Evolutionary conservation across 2,329 filamentous ascomycete genomes (phyloP).

Genomic region (Onygenales sp.): DNA sequence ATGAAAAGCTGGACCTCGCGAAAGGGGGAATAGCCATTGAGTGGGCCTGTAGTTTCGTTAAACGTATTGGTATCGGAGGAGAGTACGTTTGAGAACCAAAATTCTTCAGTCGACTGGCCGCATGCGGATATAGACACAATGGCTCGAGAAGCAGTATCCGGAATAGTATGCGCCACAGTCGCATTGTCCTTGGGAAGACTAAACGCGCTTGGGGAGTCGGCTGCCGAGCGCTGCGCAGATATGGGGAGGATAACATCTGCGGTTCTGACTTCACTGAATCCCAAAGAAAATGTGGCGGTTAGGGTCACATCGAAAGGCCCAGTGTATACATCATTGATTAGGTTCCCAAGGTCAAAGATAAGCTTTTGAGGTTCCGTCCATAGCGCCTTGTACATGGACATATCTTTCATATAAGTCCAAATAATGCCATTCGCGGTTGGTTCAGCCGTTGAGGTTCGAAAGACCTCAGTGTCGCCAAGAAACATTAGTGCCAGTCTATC

Average conservation of each 20-base stretch:
- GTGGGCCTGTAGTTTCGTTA: slow-evolving; percentile 42
- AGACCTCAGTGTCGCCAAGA: slow-evolving; percentile 69
- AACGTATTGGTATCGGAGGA: slow-evolving; percentile 54
- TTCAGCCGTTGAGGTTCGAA: slow-evolving; percentile 73
- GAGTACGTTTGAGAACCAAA: slow-evolving; percentile 75
- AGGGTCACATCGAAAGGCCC: slow-evolving; percentile 64
- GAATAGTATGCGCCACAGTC: slow-evolving; percentile 51
- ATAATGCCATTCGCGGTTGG: slow-evolving; percentile 60
- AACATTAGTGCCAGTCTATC: slow-evolving; percentile 70
- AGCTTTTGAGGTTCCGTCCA: slow-evolving; percentile 62
- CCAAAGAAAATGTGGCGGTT: slow-evolving; percentile 60
- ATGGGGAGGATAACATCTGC: slow-evolving; percentile 62
- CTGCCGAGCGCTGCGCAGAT: slow-evolving; percentile 20
- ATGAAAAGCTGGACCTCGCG: slow-evolving; percentile 70
- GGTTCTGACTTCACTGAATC: slow-evolving; percentile 27
- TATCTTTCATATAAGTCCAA: slow-evolving; percentile 71
- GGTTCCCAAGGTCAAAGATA: slow-evolving; percentile 71
- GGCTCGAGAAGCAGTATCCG: slow-evolving; percentile 57
- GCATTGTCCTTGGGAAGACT: slow-evolving; percentile 55
- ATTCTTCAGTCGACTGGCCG: slow-evolving; percentile 68
- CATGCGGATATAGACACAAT: slow-evolving; percentile 68
- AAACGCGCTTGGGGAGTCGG: slow-evolving; percentile 55
- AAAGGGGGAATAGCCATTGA: slow-evolving; percentile 63
- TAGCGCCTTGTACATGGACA: slow-evolving; percentile 60
- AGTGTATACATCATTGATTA: slow-evolving; percentile 62